A percentile compares a stretch with the other conserved stretches of the same genome.
Evolutionary conservation across 2,329 filamentous ascomycete genomes (phyloP).

Genomic region (Tolypocladium amazonense): DNA sequence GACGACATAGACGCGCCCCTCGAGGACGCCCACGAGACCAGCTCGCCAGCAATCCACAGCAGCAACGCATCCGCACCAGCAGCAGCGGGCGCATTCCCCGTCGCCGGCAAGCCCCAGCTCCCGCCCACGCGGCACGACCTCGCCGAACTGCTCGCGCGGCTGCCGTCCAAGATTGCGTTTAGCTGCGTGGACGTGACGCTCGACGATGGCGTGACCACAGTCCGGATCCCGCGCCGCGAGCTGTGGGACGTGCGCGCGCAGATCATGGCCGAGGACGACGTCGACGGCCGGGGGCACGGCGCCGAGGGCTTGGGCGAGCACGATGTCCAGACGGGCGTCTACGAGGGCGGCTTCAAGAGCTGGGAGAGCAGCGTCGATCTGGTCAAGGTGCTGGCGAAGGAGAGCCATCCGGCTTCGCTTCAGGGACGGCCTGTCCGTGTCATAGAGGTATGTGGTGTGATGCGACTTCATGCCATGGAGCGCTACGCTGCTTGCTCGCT

Average conservation of each 20-base stretch:
- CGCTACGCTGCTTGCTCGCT: not conserved
- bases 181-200: constrained; percentile 46
- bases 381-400: constrained; percentile 51
- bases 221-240: constrained; percentile 60
- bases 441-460: constrained; percentile 38
- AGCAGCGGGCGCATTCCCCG: constrained; percentile 43
- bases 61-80: constrained; percentile 10
- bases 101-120: constrained; percentile 49
- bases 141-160: constrained; percentile 36
- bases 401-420: constrained; percentile 23
- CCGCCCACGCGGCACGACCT: constrained; percentile 42
- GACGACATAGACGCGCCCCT: constrained; percentile 48
- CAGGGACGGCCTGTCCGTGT: constrained; percentile 28
- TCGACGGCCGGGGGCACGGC: constrained; percentile 31
- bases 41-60: not conserved
- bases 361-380: constrained; percentile 82
- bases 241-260: constrained; percentile 75
- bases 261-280: constrained; percentile 63
- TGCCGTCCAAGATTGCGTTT: constrained; percentile 69
- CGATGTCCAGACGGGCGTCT: constrained; percentile 72
- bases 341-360: constrained; percentile 82
- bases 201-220: constrained; percentile 37
- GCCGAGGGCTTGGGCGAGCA: constrained; percentile 48
- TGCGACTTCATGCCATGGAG: not conserved
- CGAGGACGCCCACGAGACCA: not conserved